Evolutionary conservation across 2,329 filamentous ascomycete species (phyloP), one percentile per base, ranked within the genome.

Genomic region (Phialocephala sp.): DNA sequence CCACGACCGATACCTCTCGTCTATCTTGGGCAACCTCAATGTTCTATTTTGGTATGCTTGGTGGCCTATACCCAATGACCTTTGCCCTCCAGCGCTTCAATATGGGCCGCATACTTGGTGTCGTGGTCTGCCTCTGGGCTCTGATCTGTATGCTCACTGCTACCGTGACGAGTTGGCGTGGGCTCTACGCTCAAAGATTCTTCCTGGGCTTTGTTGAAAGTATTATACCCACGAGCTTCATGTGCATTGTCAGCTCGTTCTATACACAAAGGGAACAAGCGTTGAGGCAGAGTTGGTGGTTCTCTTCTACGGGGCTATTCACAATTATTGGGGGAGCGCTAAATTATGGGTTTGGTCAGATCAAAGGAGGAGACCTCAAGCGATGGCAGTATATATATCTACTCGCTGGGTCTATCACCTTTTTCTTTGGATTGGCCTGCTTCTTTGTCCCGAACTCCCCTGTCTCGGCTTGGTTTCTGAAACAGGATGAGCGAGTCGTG

Each of bases 21-120:
- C 83, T 93, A 35, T 89, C 85, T 70, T 93, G 90, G 91, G 91
- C 91, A 2, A 93, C 90, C 0, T 92, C 89, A 0, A 82, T 92
- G 72, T 93, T 93, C 80, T 93, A 93, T 79, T 92, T 93, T 70
- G 91, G 91, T 43, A 91, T 91, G 89, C 82, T 94, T 1, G 87
- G 85, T 0, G 91, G 91, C 0, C 79, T 91, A 2, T 93, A 92
- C 68, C 91, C 90, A 1, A 87, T 92, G 85, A 89, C 89, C 0
- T 91, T 90, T 66, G 80, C 85, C 0, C 80, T 92, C 1, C 91
- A 93, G 76, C 85, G 86, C 22, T 91, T 92, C 79, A 81, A 87
- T 66, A 82, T 87, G 1, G 85, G 87, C n/a, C 82, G 83, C 56
- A 85, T 90, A 1, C 82, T 93, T 2, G 89, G 89, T 14, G 80